These are phyloP conservation scores for Wickerhamiella dianesei DNA, from an alignment of 805 yeast species.

Conservation along the genomic window DNA sequence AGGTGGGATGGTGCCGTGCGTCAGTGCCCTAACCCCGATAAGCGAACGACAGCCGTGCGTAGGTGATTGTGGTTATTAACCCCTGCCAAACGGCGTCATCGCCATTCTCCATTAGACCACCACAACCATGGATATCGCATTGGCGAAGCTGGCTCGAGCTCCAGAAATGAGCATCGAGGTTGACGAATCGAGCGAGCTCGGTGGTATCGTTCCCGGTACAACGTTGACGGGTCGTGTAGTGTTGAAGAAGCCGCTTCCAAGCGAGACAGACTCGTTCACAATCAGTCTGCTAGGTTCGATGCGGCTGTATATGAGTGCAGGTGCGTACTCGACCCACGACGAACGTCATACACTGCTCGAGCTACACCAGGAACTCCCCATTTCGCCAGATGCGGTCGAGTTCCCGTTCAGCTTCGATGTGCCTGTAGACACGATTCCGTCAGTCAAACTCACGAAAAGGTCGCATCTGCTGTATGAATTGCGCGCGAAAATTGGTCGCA, in stretches of 20 bases:
- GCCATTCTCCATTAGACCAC: neutral
- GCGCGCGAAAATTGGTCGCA: neutral
- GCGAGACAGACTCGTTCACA: neutral
- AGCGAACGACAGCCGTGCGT: neutral
- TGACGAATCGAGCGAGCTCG: conserved; percentile 3
- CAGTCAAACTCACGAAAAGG: neutral
- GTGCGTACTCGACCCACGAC: neutral
- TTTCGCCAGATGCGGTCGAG: conserved; percentile 47
- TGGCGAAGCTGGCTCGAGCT: neutral
- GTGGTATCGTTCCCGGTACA: neutral
- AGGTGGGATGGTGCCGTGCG: neutral
- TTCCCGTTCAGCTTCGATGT: conserved; percentile 60
- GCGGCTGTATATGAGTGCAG: neutral
- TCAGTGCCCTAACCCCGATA: neutral
- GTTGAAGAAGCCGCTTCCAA: neutral
- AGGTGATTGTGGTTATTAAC: too few relatives aligned
- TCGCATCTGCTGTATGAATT: neutral
- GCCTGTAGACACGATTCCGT: conserved; percentile 31
- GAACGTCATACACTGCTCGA: neutral
- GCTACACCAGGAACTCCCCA: neutral
- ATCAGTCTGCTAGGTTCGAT: neutral
- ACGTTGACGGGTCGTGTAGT: neutral
- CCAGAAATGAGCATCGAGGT: conserved; percentile 3
- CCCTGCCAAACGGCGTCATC: neutral
- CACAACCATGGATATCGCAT: neutral